phyloP scores from a whole-genome alignment of 2,329 filamentous ascomycete genomes.

The Fusarium sp. region DNA sequence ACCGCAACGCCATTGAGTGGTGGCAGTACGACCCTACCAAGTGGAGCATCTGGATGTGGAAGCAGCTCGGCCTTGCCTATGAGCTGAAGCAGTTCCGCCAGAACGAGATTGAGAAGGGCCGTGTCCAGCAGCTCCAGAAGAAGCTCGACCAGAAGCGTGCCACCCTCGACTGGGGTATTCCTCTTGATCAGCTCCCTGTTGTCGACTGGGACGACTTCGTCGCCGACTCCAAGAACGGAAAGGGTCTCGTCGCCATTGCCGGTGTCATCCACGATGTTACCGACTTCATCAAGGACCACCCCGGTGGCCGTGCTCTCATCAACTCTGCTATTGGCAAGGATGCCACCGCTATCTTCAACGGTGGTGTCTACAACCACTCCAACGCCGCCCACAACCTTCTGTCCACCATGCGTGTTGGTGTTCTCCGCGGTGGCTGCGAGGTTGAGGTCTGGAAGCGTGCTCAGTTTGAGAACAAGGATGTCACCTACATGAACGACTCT shows the following conservation, averaged over 20 bases:
- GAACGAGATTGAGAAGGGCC: slow-evolving; percentile 94
- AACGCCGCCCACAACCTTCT: slow-evolving; percentile 91
- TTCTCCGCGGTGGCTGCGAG: slow-evolving; percentile 87
- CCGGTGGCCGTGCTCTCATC: slow-evolving; percentile 91
- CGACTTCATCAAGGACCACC: slow-evolving; percentile 88
- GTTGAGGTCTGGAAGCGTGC: slow-evolving; percentile 94
- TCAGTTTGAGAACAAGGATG: slow-evolving; percentile 86
- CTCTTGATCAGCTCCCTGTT: slow-evolving; percentile 86
- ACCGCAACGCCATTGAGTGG: slow-evolving; percentile 92
- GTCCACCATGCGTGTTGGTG: slow-evolving; percentile 88
- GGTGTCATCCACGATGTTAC: slow-evolving; percentile 89
- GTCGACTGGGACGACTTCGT: slow-evolving; percentile 90
- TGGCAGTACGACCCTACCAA: slow-evolving; percentile 93
- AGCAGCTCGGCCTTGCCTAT: slow-evolving; percentile 84
- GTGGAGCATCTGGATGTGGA: slow-evolving; percentile 88
- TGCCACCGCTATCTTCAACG: slow-evolving; percentile 91
- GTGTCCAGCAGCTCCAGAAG: slow-evolving; percentile 90
- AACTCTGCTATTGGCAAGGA: slow-evolving; percentile 86
- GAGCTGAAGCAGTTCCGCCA: slow-evolving; percentile 91
- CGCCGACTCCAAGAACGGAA: slow-evolving; percentile 79
- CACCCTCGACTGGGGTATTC: slow-evolving; percentile 86
- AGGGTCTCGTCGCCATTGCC: slow-evolving; percentile 80
- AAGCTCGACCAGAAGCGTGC: slow-evolving; percentile 90
- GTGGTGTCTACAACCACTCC: slow-evolving; percentile 89
- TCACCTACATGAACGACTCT: slow-evolving; percentile 83